Evolutionary conservation across 2,329 filamentous ascomycete species (phyloP), one percentile per base, ranked within the genome.

Genomic region (Trichoderma asperellum): DNA sequence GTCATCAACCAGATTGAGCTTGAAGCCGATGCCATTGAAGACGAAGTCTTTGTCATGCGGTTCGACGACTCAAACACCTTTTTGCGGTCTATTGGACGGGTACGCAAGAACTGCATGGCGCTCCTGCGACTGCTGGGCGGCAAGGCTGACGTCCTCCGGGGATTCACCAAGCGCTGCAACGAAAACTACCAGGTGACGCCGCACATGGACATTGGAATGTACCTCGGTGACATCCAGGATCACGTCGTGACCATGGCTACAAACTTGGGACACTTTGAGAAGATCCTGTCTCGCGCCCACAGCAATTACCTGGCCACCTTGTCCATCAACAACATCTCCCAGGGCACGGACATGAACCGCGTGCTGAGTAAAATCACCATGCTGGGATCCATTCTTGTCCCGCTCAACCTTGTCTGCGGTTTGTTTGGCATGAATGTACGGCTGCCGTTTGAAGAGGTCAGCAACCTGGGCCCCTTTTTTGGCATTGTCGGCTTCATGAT

Each of bases 211-310:
- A 97, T 99, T 73, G 96, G 94, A 27, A 88, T 99, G 76, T 99
- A 99, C 78, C 87, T 99, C 43, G 93, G 93, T 76, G 96, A 99
- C 81, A 97, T 99, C 73, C 96, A 99, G 81, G 96, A 99, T 81
- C 96, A 99, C 86, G 95, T 99, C 65, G 93, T 99, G 70, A 99
- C 96, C 57, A 98, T 98, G 95, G 97, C 97, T 87, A 96, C 92
- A 74, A 99, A 97, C 80, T 81, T 99, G 75, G 89, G 89, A 0
- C 96, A 99, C 79, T 97, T 97, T 74, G 96, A 99, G 80, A 98
- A 98, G 85, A 97, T 99, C 87, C 87, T 99, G 61, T 94, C 92
- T 34, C 91, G 96, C 27, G 92, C 92, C 2, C 96, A 99, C 83
- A 93, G 92, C 83, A 99, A 98, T 80, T 98, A 99, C 77, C 87